Base-by-base conservation (phyloP, 768 basidiomycete species). In the Pleurotus giganteus region DNA sequence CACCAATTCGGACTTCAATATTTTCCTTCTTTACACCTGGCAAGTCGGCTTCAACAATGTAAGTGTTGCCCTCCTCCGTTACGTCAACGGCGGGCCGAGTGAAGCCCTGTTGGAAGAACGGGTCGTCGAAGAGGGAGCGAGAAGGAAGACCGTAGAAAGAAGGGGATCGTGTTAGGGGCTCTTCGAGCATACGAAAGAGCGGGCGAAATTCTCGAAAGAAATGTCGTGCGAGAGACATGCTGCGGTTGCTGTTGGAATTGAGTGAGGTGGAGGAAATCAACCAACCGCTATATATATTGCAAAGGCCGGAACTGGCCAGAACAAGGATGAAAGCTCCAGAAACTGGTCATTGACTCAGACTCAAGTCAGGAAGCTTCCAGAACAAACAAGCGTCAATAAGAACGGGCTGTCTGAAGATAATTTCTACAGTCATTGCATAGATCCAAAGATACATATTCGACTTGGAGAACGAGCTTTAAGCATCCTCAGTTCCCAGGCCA, bases 11-110 rank as follows among this genome's bases (percentile, higher is more conserved):
- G 47, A 91, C 78, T 53, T 88, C 79, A 7, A 91, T 65, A 61
- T 90, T 83, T 60, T 91, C 88, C 72, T 85, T 89, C 66, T 82
- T 84, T 24, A 91, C 82, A 0, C 89, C 89, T 19, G 89, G 90
- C 24, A 92, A 63, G 62, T 92, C 90, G 1, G 88, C 88, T 62
- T 91, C 86, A 37, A 92, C 71, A 49, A 89, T 58, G 60, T 87
- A 91, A 36, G 76, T 72, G 65, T 83, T 75, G 1, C 78, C 82
- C 55, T 84, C 78, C 59, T 92, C 89, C 2, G 77, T 74, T 6
- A 91, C 67, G 58, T 92, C 89, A 4, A 91, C 74, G 0, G 84
- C 80, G 13, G 88, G 87, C 26, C 78, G 73, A 37, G 74, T 54
- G 51, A 63, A 53, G 53, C 62, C 43, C 43, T 58, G 49, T 2